A percentile compares a stretch with the other conserved stretches of the same genome.
These are phyloP conservation scores for Sordaria brevicollis DNA, from an alignment of 495 filamentous ascomycete genomes.

Conservation along the genomic window DNA sequence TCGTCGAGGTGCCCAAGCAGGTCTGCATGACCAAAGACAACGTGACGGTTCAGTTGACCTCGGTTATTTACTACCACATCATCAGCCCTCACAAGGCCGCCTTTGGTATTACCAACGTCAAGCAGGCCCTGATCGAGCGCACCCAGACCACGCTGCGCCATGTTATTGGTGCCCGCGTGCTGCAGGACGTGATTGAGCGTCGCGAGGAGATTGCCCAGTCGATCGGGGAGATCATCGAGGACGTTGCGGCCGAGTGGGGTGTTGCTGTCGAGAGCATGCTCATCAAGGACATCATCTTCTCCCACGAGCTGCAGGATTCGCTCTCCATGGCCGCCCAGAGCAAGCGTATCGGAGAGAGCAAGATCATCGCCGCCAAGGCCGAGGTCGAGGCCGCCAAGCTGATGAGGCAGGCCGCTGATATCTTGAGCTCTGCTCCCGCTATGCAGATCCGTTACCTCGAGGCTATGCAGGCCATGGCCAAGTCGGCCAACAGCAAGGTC, in stretches of 20 bases:
- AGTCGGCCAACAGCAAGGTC: constrained; percentile 89
- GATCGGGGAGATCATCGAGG: constrained; percentile 96
- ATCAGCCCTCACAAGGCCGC: constrained; percentile 91
- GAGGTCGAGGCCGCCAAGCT: constrained; percentile 96
- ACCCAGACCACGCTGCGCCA: constrained; percentile 97
- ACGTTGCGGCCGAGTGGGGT: constrained; percentile 89
- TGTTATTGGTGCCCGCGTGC: constrained; percentile 88
- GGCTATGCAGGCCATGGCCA: constrained; percentile 99
- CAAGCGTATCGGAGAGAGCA: constrained; percentile 96
- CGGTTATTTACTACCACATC: constrained; percentile 99
- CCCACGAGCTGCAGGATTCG: constrained; percentile 90
- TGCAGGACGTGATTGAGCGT: constrained; percentile 98
- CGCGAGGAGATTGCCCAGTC: constrained; percentile 92
- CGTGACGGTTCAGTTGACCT: constrained; percentile 84
- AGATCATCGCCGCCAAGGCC: constrained; percentile 92
- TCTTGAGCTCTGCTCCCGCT: constrained; percentile 80
- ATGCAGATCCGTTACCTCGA: constrained; percentile 99
- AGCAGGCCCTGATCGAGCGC: constrained; percentile 89
- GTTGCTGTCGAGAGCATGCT: constrained; percentile 96
- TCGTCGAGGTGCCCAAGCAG: constrained; percentile 91
- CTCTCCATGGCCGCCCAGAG: constrained; percentile 99
- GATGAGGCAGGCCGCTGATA: constrained; percentile 97
- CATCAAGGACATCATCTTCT: constrained; percentile 99
- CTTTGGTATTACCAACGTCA: constrained; percentile 92
- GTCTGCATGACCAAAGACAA: constrained; percentile 99